Evolutionary conservation across 1,139 yeast species (phyloP).

Genomic region (Eremothecium coryli): DNA sequence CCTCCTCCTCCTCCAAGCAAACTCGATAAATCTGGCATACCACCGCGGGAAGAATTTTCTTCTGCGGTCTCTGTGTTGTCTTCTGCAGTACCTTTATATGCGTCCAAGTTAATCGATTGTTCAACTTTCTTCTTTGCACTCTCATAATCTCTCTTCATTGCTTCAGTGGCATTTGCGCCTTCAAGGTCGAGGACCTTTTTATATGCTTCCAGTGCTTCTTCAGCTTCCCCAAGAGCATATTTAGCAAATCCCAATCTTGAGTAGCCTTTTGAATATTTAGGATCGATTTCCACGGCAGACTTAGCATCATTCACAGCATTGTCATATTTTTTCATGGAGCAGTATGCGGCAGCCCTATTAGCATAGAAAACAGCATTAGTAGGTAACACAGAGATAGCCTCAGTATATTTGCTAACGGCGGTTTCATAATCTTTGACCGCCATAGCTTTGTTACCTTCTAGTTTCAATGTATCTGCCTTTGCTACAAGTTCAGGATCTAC

Average conservation of each 20-base stretch:
- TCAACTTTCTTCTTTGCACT: conserved; percentile 83
- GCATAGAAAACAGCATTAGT: conserved; percentile 77
- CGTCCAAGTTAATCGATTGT: conserved; percentile 47
- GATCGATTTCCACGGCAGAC: conserved; percentile 67
- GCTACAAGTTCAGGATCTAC: conserved; percentile 37
- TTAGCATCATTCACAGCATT: conserved; percentile 79
- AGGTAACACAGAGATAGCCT: conserved; percentile 67
- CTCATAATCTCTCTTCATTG: conserved; percentile 89
- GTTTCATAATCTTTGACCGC: conserved; percentile 60
- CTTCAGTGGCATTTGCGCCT: conserved; percentile 76
- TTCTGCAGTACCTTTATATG: conserved; percentile 20
- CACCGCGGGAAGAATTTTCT: conserved; percentile 41
- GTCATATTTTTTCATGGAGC: conserved; percentile 65
- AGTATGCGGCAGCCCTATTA: conserved; percentile 95
- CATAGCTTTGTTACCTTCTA: conserved; percentile 87
- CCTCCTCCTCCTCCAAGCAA: conserved; percentile 50
- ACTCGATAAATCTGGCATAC: conserved; percentile 61
- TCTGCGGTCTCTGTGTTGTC: conserved; percentile 26
- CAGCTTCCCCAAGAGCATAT: conserved; percentile 81
- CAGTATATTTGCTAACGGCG: conserved; percentile 71
- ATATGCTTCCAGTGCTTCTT: conserved; percentile 85
- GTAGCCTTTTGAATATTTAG: conserved; percentile 82
- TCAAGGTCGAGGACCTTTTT: conserved; percentile 78
- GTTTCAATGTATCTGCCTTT: conserved; percentile 76
- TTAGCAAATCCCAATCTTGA: conserved; percentile 91